phyloP scores from a whole-genome alignment of 2,329 filamentous ascomycete genomes.

The Alternaria sp. region DNA sequence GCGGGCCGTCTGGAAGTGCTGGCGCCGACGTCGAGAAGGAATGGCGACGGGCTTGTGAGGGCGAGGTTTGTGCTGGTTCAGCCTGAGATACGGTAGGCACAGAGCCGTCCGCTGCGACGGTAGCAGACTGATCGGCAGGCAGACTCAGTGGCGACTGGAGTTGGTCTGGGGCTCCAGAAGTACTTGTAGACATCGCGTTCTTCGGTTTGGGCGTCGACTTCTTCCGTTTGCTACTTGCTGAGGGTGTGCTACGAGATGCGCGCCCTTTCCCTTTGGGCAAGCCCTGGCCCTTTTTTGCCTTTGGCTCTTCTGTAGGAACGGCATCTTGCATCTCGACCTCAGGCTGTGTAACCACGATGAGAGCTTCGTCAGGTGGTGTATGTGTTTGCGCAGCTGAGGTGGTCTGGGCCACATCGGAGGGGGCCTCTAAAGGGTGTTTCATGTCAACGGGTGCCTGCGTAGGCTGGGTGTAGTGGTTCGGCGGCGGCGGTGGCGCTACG shows the following conservation, averaged over 20 bases:
- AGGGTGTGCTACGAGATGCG: constrained; percentile 48
- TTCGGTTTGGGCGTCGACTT: constrained; percentile 50
- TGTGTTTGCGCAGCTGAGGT: constrained; percentile 47
- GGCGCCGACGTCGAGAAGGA: constrained; percentile 37
- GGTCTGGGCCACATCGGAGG: constrained; percentile 13
- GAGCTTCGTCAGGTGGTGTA: constrained; percentile 52
- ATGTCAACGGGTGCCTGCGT: constrained; percentile 25
- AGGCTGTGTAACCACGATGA: constrained; percentile 20
- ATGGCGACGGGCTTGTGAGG: constrained; percentile 37
- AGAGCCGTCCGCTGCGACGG: constrained; percentile 14
- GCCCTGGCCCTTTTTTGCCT: constrained; percentile 51
- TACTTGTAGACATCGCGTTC: constrained; percentile 24
- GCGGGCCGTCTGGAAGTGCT: constrained; percentile 12
- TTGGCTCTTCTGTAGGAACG: constrained; percentile 35
- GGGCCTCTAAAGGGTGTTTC: constrained; percentile 24
- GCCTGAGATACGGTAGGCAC: constrained; percentile 15
- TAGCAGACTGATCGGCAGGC: constrained; percentile 34
- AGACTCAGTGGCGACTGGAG: constrained; percentile 47
- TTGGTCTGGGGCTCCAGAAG: constrained; percentile 36
- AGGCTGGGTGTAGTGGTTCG: constrained; percentile 17
- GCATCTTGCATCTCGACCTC: constrained; percentile 20
- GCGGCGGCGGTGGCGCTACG: constrained; percentile 10
- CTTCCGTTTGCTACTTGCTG: constrained; percentile 51
- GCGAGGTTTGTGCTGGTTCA: constrained; percentile 13
- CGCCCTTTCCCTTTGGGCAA: constrained; percentile 59